Conservation (phyloP, 2,329 filamentous ascomycete genomes). For the Emergomyces orientalis region DNA sequence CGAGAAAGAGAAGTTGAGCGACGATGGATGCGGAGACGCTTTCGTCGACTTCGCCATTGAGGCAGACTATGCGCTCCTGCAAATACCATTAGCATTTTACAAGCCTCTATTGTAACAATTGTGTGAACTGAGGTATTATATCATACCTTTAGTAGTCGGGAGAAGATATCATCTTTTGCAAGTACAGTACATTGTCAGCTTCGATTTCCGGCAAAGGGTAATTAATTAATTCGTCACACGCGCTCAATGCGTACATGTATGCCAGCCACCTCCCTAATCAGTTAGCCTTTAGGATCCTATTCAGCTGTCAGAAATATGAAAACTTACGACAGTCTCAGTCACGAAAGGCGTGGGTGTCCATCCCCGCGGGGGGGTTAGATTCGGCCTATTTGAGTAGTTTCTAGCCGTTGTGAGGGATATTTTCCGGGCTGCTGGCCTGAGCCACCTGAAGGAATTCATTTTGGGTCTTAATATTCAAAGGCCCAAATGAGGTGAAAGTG, state of each 20-base stretch:
- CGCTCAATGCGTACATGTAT: slow-evolving; percentile 54
- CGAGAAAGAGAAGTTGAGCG: slow-evolving; percentile 92
- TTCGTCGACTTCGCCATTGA: slow-evolving; percentile 88
- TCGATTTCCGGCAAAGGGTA: slow-evolving; percentile 17
- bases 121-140: slow-evolving; percentile 11
- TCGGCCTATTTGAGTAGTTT: slow-evolving; percentile 12
- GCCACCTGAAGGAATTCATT: slow-evolving; percentile 15
- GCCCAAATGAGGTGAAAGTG: background rate
- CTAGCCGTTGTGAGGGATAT: slow-evolving; percentile 9
- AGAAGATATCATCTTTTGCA: slow-evolving; percentile 66
- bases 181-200: slow-evolving; percentile 16
- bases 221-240: background rate
- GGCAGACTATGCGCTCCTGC: slow-evolving; percentile 83
- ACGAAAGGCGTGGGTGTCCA: slow-evolving; percentile 47
- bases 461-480: background rate
- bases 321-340: slow-evolving; percentile 48
- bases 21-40: slow-evolving; percentile 87
- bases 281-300: slow-evolving; percentile 1
- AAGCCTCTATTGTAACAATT: background rate
- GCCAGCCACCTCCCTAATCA: slow-evolving; percentile 60
- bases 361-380: slow-evolving; percentile 27
- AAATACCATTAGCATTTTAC: background rate
- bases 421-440: slow-evolving; percentile 11
- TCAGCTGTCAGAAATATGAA: slow-evolving; percentile 5
- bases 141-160: slow-evolving; percentile 62